These are phyloP conservation scores for Kodamaea neixiangensis DNA, from an alignment of 805 yeast genomes.

Conservation along the genomic window DNA sequence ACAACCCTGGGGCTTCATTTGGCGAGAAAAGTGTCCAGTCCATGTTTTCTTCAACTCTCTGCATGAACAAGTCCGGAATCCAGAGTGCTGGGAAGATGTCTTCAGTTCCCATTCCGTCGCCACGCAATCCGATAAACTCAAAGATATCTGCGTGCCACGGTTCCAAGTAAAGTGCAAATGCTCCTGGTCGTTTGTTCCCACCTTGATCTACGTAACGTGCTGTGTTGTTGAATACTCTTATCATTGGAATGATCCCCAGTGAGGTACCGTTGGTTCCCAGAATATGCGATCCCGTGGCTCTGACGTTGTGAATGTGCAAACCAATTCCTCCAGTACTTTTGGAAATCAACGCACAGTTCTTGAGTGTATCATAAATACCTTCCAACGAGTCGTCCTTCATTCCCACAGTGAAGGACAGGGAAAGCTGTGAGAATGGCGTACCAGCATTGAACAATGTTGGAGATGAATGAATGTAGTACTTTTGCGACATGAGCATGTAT, in stretches of 20 bases:
- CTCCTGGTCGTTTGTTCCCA: conserved; percentile 97
- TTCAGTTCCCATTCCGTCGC: conserved; percentile 81
- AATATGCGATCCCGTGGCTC: conserved; percentile 84
- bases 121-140: conserved; percentile 83
- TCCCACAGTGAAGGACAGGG: conserved; percentile 89
- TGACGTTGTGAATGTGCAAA: conserved; percentile 80
- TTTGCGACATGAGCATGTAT: conserved; percentile 75
- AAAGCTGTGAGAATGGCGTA: conserved; percentile 78
- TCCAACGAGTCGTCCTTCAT: conserved; percentile 95
- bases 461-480: conserved; percentile 90
- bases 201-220: conserved; percentile 98
- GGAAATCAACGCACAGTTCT: conserved; percentile 86
- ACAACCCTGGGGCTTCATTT: conserved; percentile 81
- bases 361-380: conserved; percentile 88
- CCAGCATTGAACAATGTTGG: conserved; percentile 96
- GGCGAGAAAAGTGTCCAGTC: conserved; percentile 93
- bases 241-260: conserved; percentile 93
- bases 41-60: conserved; percentile 73
- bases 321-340: conserved; percentile 98
- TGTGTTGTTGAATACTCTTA: conserved; percentile 91
- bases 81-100: conserved; percentile 92
- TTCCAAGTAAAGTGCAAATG: conserved; percentile 89
- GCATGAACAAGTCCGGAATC: conserved; percentile 95
- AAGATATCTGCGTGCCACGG: conserved; percentile 97
- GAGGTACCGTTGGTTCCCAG: conserved; percentile 93